Evolutionary conservation across 768 basidiomycete genomes (phyloP).

Genomic region (Tylopilus felleus): DNA sequence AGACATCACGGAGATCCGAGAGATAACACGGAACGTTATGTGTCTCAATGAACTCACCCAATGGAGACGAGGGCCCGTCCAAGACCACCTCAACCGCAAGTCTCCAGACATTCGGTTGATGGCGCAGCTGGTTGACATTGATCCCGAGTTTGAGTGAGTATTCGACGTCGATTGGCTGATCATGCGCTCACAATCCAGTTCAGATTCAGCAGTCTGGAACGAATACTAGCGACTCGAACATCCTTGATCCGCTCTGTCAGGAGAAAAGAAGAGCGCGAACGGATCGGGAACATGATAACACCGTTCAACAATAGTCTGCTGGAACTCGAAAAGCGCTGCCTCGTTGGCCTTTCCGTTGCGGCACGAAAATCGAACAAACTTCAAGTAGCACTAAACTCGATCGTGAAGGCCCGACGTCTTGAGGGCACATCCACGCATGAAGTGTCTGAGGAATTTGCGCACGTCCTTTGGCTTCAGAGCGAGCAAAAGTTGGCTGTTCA

Average conservation of each 20-base stretch:
- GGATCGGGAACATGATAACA: slow-evolving; percentile 67
- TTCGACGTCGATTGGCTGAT: not conserved
- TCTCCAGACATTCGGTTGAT: slow-evolving; percentile 35
- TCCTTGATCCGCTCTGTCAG: slow-evolving; percentile 74
- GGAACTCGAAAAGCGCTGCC: slow-evolving; percentile 63
- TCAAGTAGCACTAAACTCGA: slow-evolving; percentile 85
- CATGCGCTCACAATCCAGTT: slow-evolving; percentile 12
- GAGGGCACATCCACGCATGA: slow-evolving; percentile 44
- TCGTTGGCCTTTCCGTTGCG: slow-evolving; percentile 65
- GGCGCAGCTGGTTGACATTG: slow-evolving; percentile 45
- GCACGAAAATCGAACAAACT: slow-evolving; percentile 65
- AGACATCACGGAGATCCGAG: slow-evolving; percentile 72
- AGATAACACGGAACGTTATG: slow-evolving; percentile 68
- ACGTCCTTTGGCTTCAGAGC: slow-evolving; percentile 83
- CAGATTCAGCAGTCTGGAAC: slow-evolving; percentile 76
- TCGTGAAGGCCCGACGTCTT: slow-evolving; percentile 70
- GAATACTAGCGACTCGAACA: slow-evolving; percentile 74
- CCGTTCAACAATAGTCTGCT: slow-evolving; percentile 50
- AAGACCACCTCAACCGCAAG: slow-evolving; percentile 30
- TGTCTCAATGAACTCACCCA: slow-evolving; percentile 72
- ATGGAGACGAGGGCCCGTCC: slow-evolving; percentile 47
- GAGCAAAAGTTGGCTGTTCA: slow-evolving; percentile 84
- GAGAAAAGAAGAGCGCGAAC: slow-evolving; percentile 67
- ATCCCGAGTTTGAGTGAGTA: slow-evolving; percentile 65
- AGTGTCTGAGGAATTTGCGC: slow-evolving; percentile 79